Evolutionary conservation across 1,284 basidiomycete species (phyloP), one percentile per base, ranked within the genome.

Genomic region (Tranzscheliella williamsii): DNA sequence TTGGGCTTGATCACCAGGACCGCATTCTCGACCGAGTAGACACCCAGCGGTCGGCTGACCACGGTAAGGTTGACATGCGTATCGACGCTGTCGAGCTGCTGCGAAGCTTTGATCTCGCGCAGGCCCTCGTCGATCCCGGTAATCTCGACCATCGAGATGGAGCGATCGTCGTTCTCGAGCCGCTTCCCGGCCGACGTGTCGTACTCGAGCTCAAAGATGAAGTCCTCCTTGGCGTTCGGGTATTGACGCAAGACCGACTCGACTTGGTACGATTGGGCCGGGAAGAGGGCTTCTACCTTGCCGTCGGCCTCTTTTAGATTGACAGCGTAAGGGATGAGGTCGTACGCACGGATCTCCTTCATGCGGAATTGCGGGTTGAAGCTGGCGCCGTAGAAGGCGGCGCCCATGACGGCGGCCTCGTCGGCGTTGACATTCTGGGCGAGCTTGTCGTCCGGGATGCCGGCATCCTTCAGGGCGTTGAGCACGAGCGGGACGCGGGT

Each of bases 401-500:
- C 93, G 18, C 63, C 92, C 42, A 98, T 85, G 13, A 96, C 94
- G 11, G 89, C 89, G 0, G 92, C 91, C 81, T 99, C 94, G 77
- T 98, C 95, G 0, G 94, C 88, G 75, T 99, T 98, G 45, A 99
- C 90, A 69, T 96, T 96, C 71, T 88, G 83, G 24, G 75, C 73
- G 11, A 76, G 40, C 51, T 73, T 71, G 29, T 48, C 47, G 22
- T 74, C 68, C 1, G 75, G 75, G 12, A 77, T 67, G 22, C 73
- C 73, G 1, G 67, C 68, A n/a, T 57, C 51, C 13, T 55, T 52
- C 32, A 77, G 50, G 9, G 70, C 83, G 1, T 83, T 81, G 77
- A 95, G 92, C 26, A 99, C 86, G 84, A 97, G 87, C 0, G 94
- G 95, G 2, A 90, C 89, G 44, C 94, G 84, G 11, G 92, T 89